These are phyloP conservation scores for Mortierella sp. DNA, from an alignment of 371 early-diverging fungal species.

Conservation along the genomic window DNA sequence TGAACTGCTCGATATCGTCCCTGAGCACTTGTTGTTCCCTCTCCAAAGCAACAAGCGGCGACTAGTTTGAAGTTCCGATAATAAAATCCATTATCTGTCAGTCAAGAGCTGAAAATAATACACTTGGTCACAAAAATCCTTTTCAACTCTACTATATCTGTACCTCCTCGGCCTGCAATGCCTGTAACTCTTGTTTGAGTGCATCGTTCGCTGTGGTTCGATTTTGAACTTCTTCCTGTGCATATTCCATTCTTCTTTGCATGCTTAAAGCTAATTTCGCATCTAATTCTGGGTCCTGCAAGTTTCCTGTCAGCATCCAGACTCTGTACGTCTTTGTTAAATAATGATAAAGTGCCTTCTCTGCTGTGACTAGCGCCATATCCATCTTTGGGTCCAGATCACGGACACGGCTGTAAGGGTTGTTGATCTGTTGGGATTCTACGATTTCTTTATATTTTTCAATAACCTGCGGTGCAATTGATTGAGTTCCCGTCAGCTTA, in stretches of 20 bases:
- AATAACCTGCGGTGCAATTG: conserved; percentile 13
- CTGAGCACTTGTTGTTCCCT: conserved; percentile 61
- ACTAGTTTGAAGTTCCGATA: conserved; percentile 55
- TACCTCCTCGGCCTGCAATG: conserved; percentile 63
- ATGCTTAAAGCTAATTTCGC: conserved; percentile 41
- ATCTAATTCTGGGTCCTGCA: conserved; percentile 37
- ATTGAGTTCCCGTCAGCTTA: not conserved
- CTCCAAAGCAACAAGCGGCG: conserved; percentile 68
- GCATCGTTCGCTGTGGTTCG: conserved; percentile 17
- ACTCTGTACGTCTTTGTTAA: conserved; percentile 35
- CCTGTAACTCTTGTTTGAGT: conserved; percentile 28
- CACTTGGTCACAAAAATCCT: conserved; percentile 3
- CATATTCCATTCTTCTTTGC: conserved; percentile 34
- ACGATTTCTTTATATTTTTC: conserved; percentile 64
- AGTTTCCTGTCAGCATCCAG: conserved; percentile 50
- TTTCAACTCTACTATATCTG: conserved; percentile 3
- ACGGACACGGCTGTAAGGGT: conserved; percentile 22
- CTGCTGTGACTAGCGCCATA: conserved; percentile 59
- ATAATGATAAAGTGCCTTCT: conserved; percentile 37
- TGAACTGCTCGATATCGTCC: conserved; percentile 49
- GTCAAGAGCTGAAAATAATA: not conserved
- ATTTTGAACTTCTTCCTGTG: conserved; percentile 30
- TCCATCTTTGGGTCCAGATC: conserved; percentile 56
- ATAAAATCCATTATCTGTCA: not conserved
- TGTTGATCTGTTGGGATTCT: conserved; percentile 50